These are phyloP conservation scores for Salvia hispanica DNA, from an alignment of 257 asterid genomes.

Conservation along the genomic window DNA sequence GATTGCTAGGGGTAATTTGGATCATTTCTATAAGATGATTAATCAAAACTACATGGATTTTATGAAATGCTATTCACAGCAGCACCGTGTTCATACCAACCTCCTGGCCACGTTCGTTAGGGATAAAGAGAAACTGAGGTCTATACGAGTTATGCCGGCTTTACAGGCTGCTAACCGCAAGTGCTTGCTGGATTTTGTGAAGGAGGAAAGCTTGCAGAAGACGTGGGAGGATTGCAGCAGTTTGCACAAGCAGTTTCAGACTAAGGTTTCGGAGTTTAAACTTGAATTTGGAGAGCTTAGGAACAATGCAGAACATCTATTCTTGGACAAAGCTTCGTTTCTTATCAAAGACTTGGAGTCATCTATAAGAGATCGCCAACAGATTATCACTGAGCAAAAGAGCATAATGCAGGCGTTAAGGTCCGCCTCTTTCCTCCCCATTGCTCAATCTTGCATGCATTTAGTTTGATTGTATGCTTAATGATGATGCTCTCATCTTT, in stretches of 20 bases:
- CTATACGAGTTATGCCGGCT: slow-evolving; percentile 56
- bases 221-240: slow-evolving; percentile 66
- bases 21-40: slow-evolving; percentile 66
- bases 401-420: slow-evolving; percentile 84
- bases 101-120: slow-evolving; percentile 60
- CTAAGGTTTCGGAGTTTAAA: slow-evolving; percentile 71
- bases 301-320: slow-evolving; percentile 60
- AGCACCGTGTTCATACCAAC: slow-evolving; percentile 58
- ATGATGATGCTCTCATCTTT: neutral
- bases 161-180: slow-evolving; percentile 56
- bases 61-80: slow-evolving; percentile 63
- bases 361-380: slow-evolving; percentile 60
- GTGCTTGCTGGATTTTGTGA: slow-evolving; percentile 78
- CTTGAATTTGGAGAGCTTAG: slow-evolving; percentile 74
- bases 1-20: slow-evolving; percentile 73
- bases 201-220: slow-evolving; percentile 76
- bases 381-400: slow-evolving; percentile 62
- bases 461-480: slow-evolving; percentile 10
- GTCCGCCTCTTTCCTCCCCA: slow-evolving; percentile 34
- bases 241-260: slow-evolving; percentile 72
- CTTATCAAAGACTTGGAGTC: slow-evolving; percentile 59
- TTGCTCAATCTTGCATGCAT: neutral
- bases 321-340: slow-evolving; percentile 62
- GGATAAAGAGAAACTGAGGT: slow-evolving; percentile 71
- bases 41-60: slow-evolving; percentile 65